phyloP scores from a whole-genome alignment of 2,329 filamentous ascomycete genomes.

The Nemania bipapillata region DNA sequence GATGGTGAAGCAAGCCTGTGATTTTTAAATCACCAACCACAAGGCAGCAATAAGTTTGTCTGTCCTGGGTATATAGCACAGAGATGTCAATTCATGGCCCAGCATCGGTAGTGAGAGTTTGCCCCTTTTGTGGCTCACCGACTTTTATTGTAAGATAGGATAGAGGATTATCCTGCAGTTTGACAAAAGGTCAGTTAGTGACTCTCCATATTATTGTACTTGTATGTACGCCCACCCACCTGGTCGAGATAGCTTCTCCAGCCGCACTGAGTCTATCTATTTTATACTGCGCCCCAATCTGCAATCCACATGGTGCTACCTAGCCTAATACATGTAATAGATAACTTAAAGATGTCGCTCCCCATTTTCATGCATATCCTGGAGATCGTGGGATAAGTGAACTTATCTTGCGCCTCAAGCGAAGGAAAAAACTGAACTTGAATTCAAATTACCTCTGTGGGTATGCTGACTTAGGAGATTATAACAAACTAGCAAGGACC shows the following conservation, averaged over 20 bases:
- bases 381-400: slow-evolving; percentile 22
- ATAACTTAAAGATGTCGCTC: slow-evolving; percentile 19
- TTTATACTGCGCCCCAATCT: neutral
- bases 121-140: slow-evolving; percentile 45
- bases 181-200: slow-evolving; percentile 36
- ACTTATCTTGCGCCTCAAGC: slow-evolving; percentile 23
- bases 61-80: slow-evolving; percentile 15
- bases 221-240: slow-evolving; percentile 38
- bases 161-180: slow-evolving; percentile 4
- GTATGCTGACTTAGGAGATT: neutral
- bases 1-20: slow-evolving; percentile 6
- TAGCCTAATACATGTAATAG: too few relatives aligned
- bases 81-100: neutral
- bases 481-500: neutral
- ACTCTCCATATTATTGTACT: slow-evolving; percentile 22
- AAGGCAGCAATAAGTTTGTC: neutral
- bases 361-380: slow-evolving; percentile 17
- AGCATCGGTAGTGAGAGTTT: neutral
- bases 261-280: slow-evolving; percentile 33
- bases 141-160: slow-evolving; percentile 45
- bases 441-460: slow-evolving; percentile 13
- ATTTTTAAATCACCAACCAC: neutral
- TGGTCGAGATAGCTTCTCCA: slow-evolving; percentile 35
- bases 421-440: slow-evolving; percentile 38
- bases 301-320: slow-evolving; percentile 13